Evolutionary conservation across 2,329 filamentous ascomycete species (phyloP), one percentile per base, ranked within the genome.

Genomic region (Cadophora sp.): DNA sequence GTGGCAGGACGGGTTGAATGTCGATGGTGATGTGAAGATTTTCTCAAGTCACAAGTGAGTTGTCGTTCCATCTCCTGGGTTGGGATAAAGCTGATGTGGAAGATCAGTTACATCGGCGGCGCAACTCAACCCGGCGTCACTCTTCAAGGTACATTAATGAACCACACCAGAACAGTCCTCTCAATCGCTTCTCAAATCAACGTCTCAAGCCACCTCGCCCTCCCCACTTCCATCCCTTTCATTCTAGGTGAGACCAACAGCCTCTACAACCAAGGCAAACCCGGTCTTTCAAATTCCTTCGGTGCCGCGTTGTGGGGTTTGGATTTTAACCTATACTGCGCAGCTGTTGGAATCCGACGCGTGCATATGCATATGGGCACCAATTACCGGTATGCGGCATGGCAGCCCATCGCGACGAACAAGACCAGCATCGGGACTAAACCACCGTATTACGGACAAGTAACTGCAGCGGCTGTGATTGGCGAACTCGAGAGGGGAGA

Each of bases 281-380:
- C 87, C 0, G 87, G 87, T 0, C 79, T 90, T 20, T 89, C 86
- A 47, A 88, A 90, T 78, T 81, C 85, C 0, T 91, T 90, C 74
- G 88, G 88, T 43, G 88, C 87, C 11, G 87, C 87, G 11, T 84
- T 90, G 20, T 90, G 87, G 88, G 85, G 81, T 27, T 73, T 89
- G 14, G 87, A 90, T 76, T 90, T 89, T 79, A 85, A 84, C 70
- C 79, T 90, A 6, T 86, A 84, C 73, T 82, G 82, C 62, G 88
- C 87, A 1, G 79, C 83, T 0, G 81, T 82, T 1, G 84, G 84
- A 18, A 84, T 90, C 77, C 79, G 79, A 53, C 83, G 87, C 22
- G 81, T 87, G 2, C 86, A 89, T 73, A 87, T 90, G 85, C 88
- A 91, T 76, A 83, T 85, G 79, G 88, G 87, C 13, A 88, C 85